Evolutionary conservation across 2,329 filamentous ascomycete species (phyloP), one percentile per base, ranked within the genome.

Genomic region (Pyrenophora seminiperda): DNA sequence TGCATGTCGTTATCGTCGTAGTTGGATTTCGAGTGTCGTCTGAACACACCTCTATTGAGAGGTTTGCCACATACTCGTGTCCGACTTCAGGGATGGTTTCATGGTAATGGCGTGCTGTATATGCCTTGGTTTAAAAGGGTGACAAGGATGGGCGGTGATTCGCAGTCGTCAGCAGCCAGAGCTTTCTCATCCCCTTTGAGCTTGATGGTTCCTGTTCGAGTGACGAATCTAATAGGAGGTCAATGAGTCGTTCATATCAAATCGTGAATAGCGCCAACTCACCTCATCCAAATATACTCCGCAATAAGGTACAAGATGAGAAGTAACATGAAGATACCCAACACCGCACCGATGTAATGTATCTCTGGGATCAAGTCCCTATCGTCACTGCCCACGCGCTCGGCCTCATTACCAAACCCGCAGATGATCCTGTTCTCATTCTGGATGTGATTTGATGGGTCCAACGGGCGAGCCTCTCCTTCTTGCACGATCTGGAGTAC

Each of bases 361-460:
- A 41, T 43, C 36, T 57, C 47, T 2, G 48, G 39, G 17, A 49
- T 48, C 3, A 53, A 17, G 11, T 39, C 29, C 22, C 10, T 43
- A 5, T 50, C 29, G 4, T 33, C 22, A 6, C 29, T 34, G 22
- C 41, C 51, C 33, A 59, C 53, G n/a, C 39, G 42, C n/a, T 55
- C 53, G n/a, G 63, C 50, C 31, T 67, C 63, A 5, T 59, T 49
- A 7, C 50, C 62, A 5, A 63, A 54, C 2, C 65, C 63, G 32
- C 66, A 68, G 4, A 68, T 53, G 2, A 68, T 54, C 40, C 53
- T 61, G 32, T 62, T 62, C 36, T 56, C 47, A 32, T 37, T 62
- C 19, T 52, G 54, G 5, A 48, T 37, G 39, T 54, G 37, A 13
- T 46, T 34, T 9, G 40, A 18, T 3, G 43, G 39, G 5, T 58